A percentile compares a stretch with the other conserved stretches of the same genome.
Conservation (phyloP, 306 rosid species). For the Quercus aquifolioides region DNA sequence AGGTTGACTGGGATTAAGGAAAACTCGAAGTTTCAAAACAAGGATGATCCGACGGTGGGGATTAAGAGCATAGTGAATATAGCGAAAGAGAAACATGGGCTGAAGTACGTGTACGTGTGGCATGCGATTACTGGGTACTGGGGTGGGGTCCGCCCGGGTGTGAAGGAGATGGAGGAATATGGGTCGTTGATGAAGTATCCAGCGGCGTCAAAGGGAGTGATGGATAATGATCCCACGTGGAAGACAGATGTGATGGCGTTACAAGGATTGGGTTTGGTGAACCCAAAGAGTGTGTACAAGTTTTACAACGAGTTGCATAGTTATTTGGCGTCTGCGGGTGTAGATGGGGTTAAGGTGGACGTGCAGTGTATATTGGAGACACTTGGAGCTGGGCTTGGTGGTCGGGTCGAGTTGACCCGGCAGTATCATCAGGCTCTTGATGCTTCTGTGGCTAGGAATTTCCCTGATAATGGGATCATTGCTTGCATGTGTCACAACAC, state of each 20-base stretch:
- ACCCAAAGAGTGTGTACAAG: slow-evolving; percentile 53
- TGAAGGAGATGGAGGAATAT: slow-evolving; percentile 64
- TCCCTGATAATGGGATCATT: slow-evolving; percentile 72
- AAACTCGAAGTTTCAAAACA: slow-evolving; percentile 59
- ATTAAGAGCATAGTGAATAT: slow-evolving; percentile 51
- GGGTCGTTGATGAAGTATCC: slow-evolving; percentile 58
- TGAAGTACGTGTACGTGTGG: slow-evolving; percentile 84
- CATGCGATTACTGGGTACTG: slow-evolving; percentile 94
- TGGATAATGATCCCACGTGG: slow-evolving; percentile 82
- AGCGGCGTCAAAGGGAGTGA: slow-evolving; percentile 49
- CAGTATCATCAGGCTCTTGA: slow-evolving; percentile 87
- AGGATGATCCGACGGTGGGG: slow-evolving; percentile 51
- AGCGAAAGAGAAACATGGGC: slow-evolving; percentile 60
- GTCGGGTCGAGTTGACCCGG: slow-evolving; percentile 75
- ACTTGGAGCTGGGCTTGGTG: slow-evolving; percentile 72
- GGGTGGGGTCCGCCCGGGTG: slow-evolving; percentile 85
- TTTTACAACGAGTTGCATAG: slow-evolving; percentile 73
- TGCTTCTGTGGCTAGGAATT: slow-evolving; percentile 72
- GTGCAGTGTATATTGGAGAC: slow-evolving; percentile 90
- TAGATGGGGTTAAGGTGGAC: slow-evolving; percentile 96
- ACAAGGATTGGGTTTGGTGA: slow-evolving; percentile 75
- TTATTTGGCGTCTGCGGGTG: slow-evolving; percentile 68
- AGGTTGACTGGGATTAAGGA: slow-evolving; percentile 70
- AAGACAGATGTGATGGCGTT: slow-evolving; percentile 44
- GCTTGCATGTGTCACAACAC: slow-evolving; percentile 98